Percentiles rank a stretch among this genome's conserved stretches.
Evolutionary conservation across 257 asterid species (phyloP).

Genomic region (Rauvolfia tetraphylla): DNA sequence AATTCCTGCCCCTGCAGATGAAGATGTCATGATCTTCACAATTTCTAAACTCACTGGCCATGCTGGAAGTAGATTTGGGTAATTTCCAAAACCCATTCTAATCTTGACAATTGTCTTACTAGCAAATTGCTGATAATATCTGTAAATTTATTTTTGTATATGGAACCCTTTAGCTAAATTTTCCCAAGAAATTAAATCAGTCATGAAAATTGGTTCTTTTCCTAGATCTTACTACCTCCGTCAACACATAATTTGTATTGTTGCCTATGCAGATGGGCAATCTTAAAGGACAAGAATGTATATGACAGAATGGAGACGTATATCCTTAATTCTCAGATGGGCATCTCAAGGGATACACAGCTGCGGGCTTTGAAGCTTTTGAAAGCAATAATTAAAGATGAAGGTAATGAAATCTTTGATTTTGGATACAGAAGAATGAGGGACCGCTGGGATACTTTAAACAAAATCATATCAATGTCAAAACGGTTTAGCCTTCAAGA

Average conservation of each 20-base stretch:
- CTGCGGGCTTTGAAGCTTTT: constrained; percentile 59
- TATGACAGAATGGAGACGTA: constrained; percentile 36
- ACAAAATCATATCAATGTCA: constrained; percentile 37
- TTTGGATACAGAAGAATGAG: constrained; percentile 47
- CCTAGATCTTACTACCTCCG: too few species aligned
- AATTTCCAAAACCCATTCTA: constrained; percentile 7
- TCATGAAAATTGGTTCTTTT: too few species aligned
- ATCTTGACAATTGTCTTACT: too few species aligned
- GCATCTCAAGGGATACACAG: constrained; percentile 56
- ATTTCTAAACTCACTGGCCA: constrained; percentile 80
- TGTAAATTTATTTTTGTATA: too few species aligned
- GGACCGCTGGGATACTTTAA: constrained; percentile 52
- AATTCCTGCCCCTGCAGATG: constrained; percentile 58
- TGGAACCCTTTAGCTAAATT: too few species aligned
- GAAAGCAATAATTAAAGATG: constrained; percentile 31
- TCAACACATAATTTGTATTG: not conserved
- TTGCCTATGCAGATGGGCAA: constrained; percentile 61
- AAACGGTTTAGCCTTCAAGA: constrained; percentile 47
- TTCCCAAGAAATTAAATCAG: too few species aligned
- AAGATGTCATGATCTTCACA: constrained; percentile 66
- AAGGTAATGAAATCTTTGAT: constrained; percentile 38
- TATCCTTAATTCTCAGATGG: constrained; percentile 33
- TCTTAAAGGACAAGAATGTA: constrained; percentile 48
- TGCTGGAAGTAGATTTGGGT: constrained; percentile 86
- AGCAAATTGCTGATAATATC: not conserved